A percentile compares a stretch with the other conserved stretches of the same genome.
Evolutionary conservation across 108 stramenopile species (phyloP).

Genomic region (Mediolabrus comicus): DNA sequence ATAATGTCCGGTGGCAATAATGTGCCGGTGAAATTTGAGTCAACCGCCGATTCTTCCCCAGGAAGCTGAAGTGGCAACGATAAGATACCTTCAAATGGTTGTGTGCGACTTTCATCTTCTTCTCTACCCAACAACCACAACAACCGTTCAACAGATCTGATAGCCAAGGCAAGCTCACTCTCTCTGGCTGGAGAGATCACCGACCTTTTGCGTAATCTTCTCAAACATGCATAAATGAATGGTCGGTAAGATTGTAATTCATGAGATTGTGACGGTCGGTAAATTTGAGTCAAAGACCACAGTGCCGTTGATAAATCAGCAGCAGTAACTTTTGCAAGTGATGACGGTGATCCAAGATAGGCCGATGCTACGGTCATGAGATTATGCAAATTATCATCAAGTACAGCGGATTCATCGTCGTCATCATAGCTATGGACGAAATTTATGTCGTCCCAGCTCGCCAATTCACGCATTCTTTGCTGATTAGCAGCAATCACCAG

Average conservation of each 20-base stretch:
- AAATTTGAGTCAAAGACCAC: constrained; percentile 29
- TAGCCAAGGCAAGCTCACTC: constrained; percentile 17
- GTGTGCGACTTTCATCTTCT: constrained; percentile 8
- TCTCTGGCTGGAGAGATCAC: constrained; percentile 17
- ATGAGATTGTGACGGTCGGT: not conserved
- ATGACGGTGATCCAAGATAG: constrained; percentile 25
- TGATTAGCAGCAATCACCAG: not conserved
- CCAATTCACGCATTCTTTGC: not conserved
- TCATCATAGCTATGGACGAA: not conserved
- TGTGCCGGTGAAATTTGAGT: not conserved
- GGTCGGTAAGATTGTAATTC: not conserved
- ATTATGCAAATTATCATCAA: not conserved
- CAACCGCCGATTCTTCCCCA: not conserved
- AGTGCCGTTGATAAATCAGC: constrained; percentile 26
- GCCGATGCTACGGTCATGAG: constrained; percentile 13
- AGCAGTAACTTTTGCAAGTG: constrained; percentile 22
- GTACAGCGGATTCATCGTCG: not conserved
- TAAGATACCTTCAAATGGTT: constrained; percentile 1
- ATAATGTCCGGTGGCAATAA: too few species aligned
- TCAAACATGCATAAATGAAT: constrained; percentile 27
- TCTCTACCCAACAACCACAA: not conserved
- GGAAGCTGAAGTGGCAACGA: not conserved
- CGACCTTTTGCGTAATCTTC: constrained; percentile 29
- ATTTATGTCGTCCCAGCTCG: not conserved
- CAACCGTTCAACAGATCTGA: constrained; percentile 28